phyloP scores from a whole-genome alignment of 208 protist species.

The Jaenimonas drosophilae region DNA sequence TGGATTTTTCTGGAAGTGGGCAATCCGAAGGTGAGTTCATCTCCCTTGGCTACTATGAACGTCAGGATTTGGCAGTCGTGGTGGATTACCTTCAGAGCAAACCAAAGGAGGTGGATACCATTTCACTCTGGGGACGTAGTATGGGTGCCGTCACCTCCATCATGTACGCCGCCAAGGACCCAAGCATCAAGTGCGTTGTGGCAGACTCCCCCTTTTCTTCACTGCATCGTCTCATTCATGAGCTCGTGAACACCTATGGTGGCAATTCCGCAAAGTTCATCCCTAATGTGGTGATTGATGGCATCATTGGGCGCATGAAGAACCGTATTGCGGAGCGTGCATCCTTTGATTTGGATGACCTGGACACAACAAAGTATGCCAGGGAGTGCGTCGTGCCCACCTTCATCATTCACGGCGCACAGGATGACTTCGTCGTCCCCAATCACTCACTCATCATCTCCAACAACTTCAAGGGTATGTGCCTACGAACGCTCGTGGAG shows the following conservation, averaged over 20 bases:
- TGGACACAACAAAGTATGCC: conserved; percentile 83
- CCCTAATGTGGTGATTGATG: conserved; percentile 63
- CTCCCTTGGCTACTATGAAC: conserved; percentile 93
- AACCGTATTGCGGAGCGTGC: conserved; percentile 80
- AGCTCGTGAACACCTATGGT: conserved; percentile 61
- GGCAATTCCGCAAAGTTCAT: conserved; percentile 34
- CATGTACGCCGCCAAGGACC: conserved; percentile 91
- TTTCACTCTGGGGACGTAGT: conserved; percentile 89
- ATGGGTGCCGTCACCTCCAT: conserved; percentile 94
- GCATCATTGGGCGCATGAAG: conserved; percentile 77
- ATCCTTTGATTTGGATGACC: conserved; percentile 91
- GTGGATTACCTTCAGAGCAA: conserved; percentile 71
- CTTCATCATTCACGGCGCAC: conserved; percentile 86
- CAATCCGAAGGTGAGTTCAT: conserved; percentile 92
- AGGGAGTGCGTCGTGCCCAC: conserved; percentile 67
- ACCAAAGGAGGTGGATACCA: conserved; percentile 46
- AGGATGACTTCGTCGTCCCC: conserved; percentile 87
- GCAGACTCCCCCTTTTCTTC: conserved; percentile 92
- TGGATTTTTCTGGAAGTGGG: conserved; percentile 92
- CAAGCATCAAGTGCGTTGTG: conserved; percentile 83
- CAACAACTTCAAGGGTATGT: conserved; percentile 41
- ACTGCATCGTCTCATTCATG: conserved; percentile 67
- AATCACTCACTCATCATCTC: conserved; percentile 68
- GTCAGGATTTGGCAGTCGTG: conserved; percentile 86
- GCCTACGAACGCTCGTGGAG: conserved; percentile 59